Evolutionary conservation across 805 yeast species (phyloP), one percentile per base, ranked within the genome.

Genomic region (Saccharomycopsis babjevae): DNA sequence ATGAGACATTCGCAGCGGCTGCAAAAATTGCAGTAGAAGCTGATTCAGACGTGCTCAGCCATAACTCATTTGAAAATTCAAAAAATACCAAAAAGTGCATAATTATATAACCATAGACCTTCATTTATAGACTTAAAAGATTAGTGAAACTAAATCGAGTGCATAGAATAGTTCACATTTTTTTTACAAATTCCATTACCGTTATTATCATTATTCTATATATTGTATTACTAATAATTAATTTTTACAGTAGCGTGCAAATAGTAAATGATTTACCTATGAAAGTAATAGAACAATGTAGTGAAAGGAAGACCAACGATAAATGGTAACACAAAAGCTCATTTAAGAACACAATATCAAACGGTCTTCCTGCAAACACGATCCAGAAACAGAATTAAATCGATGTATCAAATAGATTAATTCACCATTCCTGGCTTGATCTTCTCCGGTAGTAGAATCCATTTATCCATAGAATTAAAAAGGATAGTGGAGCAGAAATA

Each of bases 1-100:
- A 91, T 71, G 96, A 89, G 68, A 91, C 91, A 1, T 91, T 92
- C 71, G 97, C 91, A 73, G 82, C 83, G 57, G 97, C 97, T 15
- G 89, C 96, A 0, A 78, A 97, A 66, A 15, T 62, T 18, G 58
- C 38, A 5, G 10, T 52, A 6, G 25, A 52, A 1, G 22, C 20
- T 52, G 56, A 52, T 8, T 34, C 56, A 16, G 56, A 34, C 13
- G 40, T 32, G 20, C 38, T 34, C 5, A 55, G 42, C 13, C 3
- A 32, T 20, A 38, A 28, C 32, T 55, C 52, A 2, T n/a, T 18
- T 20, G 42, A 55, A 11, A 25, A 50, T 30, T 11, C 34, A 30
- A 52, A 34, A 8, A 52, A 11, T 30, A 42, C 20, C 3, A 55
- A 39, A 36, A 36, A n/a, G 18, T 56, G 58, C 30, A 32, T 56